Conservation (phyloP, 2,329 filamentous ascomycete genomes). For the Fusarium cicatricum region DNA sequence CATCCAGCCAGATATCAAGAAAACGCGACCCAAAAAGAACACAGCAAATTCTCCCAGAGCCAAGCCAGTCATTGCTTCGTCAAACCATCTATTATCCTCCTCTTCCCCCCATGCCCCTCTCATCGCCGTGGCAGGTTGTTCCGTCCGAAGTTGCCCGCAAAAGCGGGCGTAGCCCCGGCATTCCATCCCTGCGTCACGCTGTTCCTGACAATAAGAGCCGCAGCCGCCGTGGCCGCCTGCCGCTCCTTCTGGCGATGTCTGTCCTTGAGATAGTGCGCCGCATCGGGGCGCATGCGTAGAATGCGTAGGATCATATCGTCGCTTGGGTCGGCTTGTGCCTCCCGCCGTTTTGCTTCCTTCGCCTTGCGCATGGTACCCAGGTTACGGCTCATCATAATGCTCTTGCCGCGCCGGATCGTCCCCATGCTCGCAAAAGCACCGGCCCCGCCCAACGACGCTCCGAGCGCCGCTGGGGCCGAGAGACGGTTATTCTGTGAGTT, state of each 20-base stretch:
- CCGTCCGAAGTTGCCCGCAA: conserved; percentile 53
- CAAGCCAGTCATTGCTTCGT: not conserved
- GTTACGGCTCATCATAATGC: conserved; percentile 93
- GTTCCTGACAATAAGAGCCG: conserved; percentile 93
- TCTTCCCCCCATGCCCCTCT: conserved; percentile 26
- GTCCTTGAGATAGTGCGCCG: conserved; percentile 85
- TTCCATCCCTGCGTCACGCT: conserved; percentile 73
- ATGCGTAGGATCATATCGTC: conserved; percentile 99
- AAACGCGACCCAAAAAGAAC: conserved; percentile 20
- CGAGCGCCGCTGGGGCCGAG: conserved; percentile 68
- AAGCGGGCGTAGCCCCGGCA: conserved; percentile 44
- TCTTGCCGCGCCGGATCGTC: conserved; percentile 72
- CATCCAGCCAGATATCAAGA: conserved; percentile 37
- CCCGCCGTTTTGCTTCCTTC: conserved; percentile 94
- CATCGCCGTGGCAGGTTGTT: conserved; percentile 59
- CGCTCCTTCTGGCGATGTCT: conserved; percentile 93
- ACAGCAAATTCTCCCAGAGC: not conserved
- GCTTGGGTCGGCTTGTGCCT: conserved; percentile 94
- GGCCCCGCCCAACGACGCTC: conserved; percentile 46
- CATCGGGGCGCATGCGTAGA: conserved; percentile 92
- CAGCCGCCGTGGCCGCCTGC: conserved; percentile 86
- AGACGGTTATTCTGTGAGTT: conserved; percentile 66
- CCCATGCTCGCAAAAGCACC: conserved; percentile 70
- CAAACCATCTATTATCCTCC: conserved; percentile 9
- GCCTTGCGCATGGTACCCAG: conserved; percentile 95